phyloP scores from a whole-genome alignment of 2,329 filamentous ascomycete genomes.

The Colletotrichum sansevieriae region DNA sequence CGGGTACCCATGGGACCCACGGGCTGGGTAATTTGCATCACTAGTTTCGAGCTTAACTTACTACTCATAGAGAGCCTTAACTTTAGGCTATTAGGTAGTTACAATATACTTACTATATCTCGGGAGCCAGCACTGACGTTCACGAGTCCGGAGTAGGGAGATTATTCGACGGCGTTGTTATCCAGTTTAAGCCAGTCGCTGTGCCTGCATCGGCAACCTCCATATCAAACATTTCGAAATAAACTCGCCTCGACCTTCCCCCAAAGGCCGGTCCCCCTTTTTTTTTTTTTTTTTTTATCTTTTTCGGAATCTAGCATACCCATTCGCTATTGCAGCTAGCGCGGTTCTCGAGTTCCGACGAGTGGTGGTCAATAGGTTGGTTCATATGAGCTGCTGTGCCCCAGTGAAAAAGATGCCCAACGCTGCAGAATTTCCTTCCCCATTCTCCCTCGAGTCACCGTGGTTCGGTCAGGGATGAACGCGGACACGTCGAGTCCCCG shows the following conservation, averaged over 20 bases:
- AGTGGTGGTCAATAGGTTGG: constrained; percentile 15
- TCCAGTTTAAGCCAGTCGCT: background rate
- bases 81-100: too few species aligned
- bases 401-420: background rate
- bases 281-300: background rate
- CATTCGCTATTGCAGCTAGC: constrained; percentile 7
- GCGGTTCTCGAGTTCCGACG: constrained; percentile 29
- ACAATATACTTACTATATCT: too few species aligned
- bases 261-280: background rate
- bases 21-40: too few species aligned
- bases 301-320: background rate
- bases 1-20: too few species aligned
- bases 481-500: background rate
- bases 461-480: constrained; percentile 9
- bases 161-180: background rate
- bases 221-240: constrained; percentile 9
- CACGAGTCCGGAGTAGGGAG: background rate
- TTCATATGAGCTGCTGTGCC: constrained; percentile 22
- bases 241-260: constrained; percentile 13
- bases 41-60: too few species aligned
- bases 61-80: too few species aligned
- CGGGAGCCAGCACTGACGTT: constrained; percentile 5
- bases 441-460: background rate
- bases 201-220: background rate
- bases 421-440: background rate